These are phyloP conservation scores for Chiua sp. DNA, from an alignment of 1,284 basidiomycete species.

Conservation along the genomic window DNA sequence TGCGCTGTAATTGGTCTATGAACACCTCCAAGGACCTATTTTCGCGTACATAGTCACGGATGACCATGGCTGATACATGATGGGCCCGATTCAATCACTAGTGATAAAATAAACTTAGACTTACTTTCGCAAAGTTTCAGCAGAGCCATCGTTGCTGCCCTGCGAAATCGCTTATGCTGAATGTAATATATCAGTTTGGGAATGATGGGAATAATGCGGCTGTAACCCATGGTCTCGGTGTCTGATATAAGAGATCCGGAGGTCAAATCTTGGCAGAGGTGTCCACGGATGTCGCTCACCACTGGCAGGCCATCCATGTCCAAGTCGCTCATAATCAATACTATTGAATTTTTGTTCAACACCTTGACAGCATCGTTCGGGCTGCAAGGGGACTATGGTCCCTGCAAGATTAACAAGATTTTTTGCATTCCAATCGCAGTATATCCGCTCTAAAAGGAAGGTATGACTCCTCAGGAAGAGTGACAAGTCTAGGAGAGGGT, in stretches of 20 bases:
- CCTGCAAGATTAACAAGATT: conserved; percentile 23
- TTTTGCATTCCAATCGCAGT: not conserved
- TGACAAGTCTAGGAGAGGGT: not conserved
- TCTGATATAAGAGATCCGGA: conserved; percentile 6
- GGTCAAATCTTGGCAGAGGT: not conserved
- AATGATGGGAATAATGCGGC: no score
- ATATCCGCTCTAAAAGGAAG: conserved; percentile 7
- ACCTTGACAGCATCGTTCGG: no score
- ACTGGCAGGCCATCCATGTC: conserved; percentile 20
- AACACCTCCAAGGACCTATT: conserved; percentile 5
- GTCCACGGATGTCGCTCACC: conserved; percentile 9
- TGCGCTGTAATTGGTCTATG: conserved; percentile 11
- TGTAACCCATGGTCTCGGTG: no score
- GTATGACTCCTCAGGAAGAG: not conserved
- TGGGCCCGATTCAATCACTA: no score
- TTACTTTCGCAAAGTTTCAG: no score
- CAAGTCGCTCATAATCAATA: conserved; percentile 4
- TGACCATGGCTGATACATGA: not conserved
- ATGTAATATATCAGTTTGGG: no score
- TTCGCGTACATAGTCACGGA: not conserved
- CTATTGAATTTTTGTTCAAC: no score
- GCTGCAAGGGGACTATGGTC: conserved; percentile 11
- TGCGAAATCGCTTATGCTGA: no score
- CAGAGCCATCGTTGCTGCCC: no score
- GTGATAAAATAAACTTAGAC: no score